Conservation (phyloP, 2,329 filamentous ascomycete genomes). For the Ascochyta clinopodiicola region DNA sequence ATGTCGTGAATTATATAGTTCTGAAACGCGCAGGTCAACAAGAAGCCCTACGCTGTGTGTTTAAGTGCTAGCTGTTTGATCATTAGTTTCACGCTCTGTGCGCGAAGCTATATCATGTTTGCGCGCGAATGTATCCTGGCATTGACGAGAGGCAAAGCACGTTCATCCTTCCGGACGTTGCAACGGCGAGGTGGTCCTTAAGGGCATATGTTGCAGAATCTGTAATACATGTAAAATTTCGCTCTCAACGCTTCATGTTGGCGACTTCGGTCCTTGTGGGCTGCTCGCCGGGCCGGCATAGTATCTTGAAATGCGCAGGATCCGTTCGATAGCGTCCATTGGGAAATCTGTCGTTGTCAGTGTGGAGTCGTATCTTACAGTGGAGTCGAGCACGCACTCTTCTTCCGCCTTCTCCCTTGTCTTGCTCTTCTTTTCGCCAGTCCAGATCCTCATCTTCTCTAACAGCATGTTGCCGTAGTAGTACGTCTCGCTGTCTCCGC, state of each 20-base stretch:
- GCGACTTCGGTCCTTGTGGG: background rate
- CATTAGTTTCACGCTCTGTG: no score
- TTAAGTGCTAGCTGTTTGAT: no score
- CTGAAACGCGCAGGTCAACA: no score
- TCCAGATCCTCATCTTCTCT: constrained; percentile 29
- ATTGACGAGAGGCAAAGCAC: no score
- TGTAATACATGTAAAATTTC: no score
- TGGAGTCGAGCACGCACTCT: constrained; percentile 16
- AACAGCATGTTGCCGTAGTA: constrained; percentile 29
- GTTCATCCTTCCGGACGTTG: no score
- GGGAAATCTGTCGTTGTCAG: background rate
- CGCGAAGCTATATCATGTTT: no score
- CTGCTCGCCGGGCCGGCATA: background rate
- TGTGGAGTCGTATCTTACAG: background rate
- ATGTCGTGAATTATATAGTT: no score
- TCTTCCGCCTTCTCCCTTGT: constrained; percentile 23
- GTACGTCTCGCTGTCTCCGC: constrained; percentile 23
- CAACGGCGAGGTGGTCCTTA: no score
- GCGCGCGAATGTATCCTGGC: no score
- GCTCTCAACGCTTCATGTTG: background rate
- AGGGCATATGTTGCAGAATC: no score
- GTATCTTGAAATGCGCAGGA: background rate
- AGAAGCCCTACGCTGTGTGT: no score
- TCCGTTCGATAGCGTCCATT: background rate
- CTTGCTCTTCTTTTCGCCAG: constrained; percentile 27